These are phyloP conservation scores for Neospermospora avenae DNA, from an alignment of 2,329 filamentous ascomycete genomes.

Conservation along the genomic window DNA sequence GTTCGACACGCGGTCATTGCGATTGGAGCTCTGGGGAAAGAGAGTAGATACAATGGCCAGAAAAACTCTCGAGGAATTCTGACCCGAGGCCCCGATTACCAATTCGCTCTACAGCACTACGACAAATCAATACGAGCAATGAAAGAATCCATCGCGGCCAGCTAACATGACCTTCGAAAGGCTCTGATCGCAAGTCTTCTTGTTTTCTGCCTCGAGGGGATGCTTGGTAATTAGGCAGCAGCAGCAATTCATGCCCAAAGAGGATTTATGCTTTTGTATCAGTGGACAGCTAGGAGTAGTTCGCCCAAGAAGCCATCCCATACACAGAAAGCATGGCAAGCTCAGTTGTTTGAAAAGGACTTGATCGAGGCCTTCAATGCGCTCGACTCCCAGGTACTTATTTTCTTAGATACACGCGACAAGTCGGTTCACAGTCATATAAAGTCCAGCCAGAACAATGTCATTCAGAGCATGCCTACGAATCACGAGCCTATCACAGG, in stretches of 20 bases:
- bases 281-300: neutral
- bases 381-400: slow-evolving; percentile 15
- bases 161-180: slow-evolving; percentile 14
- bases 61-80: neutral
- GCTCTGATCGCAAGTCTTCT: slow-evolving; percentile 17
- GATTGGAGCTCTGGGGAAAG: slow-evolving; percentile 18
- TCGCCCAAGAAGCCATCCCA: neutral
- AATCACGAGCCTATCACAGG: neutral
- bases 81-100: neutral
- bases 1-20: slow-evolving; percentile 23
- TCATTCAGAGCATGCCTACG: slow-evolving; percentile 9
- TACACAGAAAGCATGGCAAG: neutral
- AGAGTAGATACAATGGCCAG: neutral
- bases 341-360: slow-evolving; percentile 9
- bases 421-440: neutral
- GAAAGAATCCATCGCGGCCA: slow-evolving; percentile 15
- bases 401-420: slow-evolving; percentile 11
- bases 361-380: slow-evolving; percentile 12
- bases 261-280: slow-evolving; percentile 16
- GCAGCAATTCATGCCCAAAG: slow-evolving; percentile 17
- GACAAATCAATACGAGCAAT: slow-evolving; percentile 16
- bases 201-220: slow-evolving; percentile 18
- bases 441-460: neutral
- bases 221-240: slow-evolving; percentile 13
- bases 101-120: slow-evolving; percentile 19